These are phyloP conservation scores for Apophysomyces variabilis DNA, from an alignment of 371 early-diverging fungal species.

Conservation along the genomic window DNA sequence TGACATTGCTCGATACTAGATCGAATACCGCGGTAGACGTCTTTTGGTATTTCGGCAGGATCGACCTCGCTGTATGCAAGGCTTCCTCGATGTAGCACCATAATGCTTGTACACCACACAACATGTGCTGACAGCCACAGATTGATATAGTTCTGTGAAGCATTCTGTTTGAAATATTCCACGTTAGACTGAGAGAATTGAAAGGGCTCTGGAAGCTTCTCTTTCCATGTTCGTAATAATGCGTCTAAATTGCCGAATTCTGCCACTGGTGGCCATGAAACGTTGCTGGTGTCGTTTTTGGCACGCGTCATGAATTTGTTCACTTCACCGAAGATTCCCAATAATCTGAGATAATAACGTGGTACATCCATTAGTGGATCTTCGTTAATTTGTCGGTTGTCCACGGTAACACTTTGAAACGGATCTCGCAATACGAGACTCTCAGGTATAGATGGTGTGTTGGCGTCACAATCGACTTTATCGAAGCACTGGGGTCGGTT, in stretches of 20 bases:
- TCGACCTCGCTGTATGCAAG: conserved; percentile 45
- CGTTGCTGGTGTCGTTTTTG: conserved; percentile 26
- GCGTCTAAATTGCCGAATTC: conserved; percentile 50
- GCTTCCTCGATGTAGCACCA: conserved; percentile 49
- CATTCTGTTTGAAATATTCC: conserved; percentile 24
- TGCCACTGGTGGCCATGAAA: conserved; percentile 57
- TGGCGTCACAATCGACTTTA: conserved; percentile 58
- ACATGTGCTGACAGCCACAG: conserved; percentile 49
- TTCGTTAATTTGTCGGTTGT: conserved; percentile 23
- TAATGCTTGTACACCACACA: conserved; percentile 41
- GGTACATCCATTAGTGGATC: conserved; percentile 42
- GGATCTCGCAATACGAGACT: conserved; percentile 49
- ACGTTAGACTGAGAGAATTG: conserved; percentile 33
- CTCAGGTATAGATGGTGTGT: conserved; percentile 52
- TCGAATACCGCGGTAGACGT: conserved; percentile 32
- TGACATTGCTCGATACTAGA: conserved; percentile 37
- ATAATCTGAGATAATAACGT: conserved; percentile 30
- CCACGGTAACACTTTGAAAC: conserved; percentile 32
- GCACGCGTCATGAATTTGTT: conserved; percentile 55
- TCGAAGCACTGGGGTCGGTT: conserved; percentile 62
- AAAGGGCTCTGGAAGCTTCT: conserved; percentile 33
- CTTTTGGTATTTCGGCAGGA: conserved; percentile 21
- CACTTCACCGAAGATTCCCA: conserved; percentile 56
- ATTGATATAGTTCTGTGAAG: conserved; percentile 39
- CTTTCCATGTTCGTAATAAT: conserved; percentile 37